Conservation (phyloP, 352 stramenopile species). For the Phytophthora pluvialis region DNA sequence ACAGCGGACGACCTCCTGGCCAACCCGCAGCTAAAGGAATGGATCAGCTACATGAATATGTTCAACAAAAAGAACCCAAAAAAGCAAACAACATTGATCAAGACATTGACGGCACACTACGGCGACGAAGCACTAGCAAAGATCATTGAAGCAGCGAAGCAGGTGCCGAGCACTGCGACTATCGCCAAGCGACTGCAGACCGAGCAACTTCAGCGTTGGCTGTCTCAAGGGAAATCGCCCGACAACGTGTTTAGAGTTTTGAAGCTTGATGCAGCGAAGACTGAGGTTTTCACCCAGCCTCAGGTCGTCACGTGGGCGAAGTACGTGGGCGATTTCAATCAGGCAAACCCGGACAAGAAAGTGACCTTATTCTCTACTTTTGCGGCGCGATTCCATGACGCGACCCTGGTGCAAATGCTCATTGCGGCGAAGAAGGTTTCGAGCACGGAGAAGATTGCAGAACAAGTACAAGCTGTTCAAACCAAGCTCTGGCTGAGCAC, state of each 20-base stretch:
- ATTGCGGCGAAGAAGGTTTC: constrained; percentile 9
- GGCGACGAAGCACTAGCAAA: constrained; percentile 8
- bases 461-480: constrained; percentile 3
- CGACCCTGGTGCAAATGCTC: constrained; percentile 3
- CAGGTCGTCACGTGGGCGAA: constrained; percentile 7
- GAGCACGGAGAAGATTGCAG: constrained; percentile 3
- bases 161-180: not conserved
- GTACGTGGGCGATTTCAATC: constrained; percentile 12
- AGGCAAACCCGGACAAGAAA: not conserved
- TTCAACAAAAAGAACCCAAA: constrained; percentile 19
- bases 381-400: not conserved
- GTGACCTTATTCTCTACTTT: constrained; percentile 11
- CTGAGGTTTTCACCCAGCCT: constrained; percentile 5
- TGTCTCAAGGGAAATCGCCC: not conserved
- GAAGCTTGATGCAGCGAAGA: constrained; percentile 1
- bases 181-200: constrained; percentile 9
- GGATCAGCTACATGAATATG: constrained; percentile 23
- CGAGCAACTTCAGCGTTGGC: constrained; percentile 3
- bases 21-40: constrained; percentile 7
- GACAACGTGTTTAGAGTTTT: constrained; percentile 6
- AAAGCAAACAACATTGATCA: constrained; percentile 10
- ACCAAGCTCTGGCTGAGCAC: constrained; percentile 4
- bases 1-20: not conserved
- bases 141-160: constrained; percentile 22
- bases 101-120: constrained; percentile 15